Percentiles rank a stretch among this genome's conserved stretches.
These are phyloP conservation scores for Aspergillus sclerotioniger DNA, from an alignment of 495 filamentous ascomycete species.

Conservation along the genomic window DNA sequence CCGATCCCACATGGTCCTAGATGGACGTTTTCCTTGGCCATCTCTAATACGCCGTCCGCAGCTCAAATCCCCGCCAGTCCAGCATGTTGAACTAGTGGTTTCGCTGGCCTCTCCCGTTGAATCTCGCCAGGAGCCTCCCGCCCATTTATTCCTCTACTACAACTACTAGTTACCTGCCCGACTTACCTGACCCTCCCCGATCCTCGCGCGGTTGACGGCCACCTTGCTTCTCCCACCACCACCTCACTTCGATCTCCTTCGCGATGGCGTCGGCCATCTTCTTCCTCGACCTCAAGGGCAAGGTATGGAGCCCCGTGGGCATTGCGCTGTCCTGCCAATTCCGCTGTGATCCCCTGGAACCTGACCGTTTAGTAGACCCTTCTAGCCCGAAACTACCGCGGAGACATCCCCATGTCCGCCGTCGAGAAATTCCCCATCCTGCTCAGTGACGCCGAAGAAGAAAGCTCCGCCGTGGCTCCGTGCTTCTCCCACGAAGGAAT, in stretches of 20 bases:
- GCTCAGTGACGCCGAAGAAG: slow-evolving; percentile 98
- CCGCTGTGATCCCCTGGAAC: slow-evolving; percentile 4
- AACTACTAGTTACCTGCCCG: background rate
- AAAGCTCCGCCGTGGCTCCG: slow-evolving; percentile 93
- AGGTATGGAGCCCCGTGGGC: slow-evolving; percentile 56
- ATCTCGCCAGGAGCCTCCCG: slow-evolving; percentile 17
- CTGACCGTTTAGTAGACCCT: slow-evolving; percentile 70
- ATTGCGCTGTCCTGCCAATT: background rate
- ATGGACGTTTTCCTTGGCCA: background rate
- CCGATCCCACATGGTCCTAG: background rate
- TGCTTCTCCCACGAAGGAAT: slow-evolving; percentile 99
- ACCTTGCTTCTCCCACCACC: slow-evolving; percentile 18
- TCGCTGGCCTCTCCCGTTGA: slow-evolving; percentile 19
- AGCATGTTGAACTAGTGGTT: slow-evolving; percentile 22
- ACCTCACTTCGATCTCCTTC: slow-evolving; percentile 21
- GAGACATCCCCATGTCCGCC: slow-evolving; percentile 98
- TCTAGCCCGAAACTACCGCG: slow-evolving; percentile 96
- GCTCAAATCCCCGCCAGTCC: slow-evolving; percentile 2
- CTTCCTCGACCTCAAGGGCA: slow-evolving; percentile 99
- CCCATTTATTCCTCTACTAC: slow-evolving; percentile 2
- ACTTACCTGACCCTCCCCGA: slow-evolving; percentile 8
- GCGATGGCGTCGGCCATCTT: slow-evolving; percentile 97
- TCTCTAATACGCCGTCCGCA: background rate
- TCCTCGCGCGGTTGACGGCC: slow-evolving; percentile 17
- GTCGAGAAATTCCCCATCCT: slow-evolving; percentile 98